A percentile compares a stretch with the other conserved stretches of the same genome.
phyloP scores from a whole-genome alignment of 1,284 basidiomycete species.

The Moniliella sp. region DNA sequence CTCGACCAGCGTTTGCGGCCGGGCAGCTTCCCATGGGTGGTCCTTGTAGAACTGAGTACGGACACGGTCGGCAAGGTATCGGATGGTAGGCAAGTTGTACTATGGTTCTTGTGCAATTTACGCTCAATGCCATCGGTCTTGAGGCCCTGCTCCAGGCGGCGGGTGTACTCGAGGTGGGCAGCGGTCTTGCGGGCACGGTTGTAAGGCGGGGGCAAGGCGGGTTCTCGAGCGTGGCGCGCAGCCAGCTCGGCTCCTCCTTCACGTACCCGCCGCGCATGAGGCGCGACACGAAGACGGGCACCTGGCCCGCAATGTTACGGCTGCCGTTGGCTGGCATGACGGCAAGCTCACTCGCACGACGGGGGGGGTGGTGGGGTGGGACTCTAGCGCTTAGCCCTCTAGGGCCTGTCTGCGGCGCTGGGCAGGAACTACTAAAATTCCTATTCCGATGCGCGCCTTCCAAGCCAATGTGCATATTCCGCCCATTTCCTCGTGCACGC shows the following conservation, averaged over 20 bases:
- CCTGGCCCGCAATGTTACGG: conserved; percentile 64
- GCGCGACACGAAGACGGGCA: conserved; percentile 66
- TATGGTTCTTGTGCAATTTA: conserved; percentile 40
- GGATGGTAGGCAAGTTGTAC: conserved; percentile 45
- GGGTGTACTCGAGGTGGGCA: conserved; percentile 3
- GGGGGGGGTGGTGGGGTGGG: too few relatives aligned
- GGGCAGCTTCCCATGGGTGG: conserved; percentile 83
- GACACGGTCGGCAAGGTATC: conserved; percentile 64
- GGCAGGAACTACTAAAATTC: too few relatives aligned
- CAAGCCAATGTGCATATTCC: too few relatives aligned
- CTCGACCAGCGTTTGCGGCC: conserved; percentile 59
- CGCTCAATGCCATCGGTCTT: conserved; percentile 38
- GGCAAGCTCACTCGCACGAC: too few relatives aligned
- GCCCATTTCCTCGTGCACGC: too few relatives aligned
- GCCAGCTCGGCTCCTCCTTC: conserved; percentile 58
- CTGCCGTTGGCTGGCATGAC: too few relatives aligned
- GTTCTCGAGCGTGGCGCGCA: conserved; percentile 59
- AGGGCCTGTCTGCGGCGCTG: too few relatives aligned
- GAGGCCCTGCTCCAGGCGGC: conserved; percentile 4
- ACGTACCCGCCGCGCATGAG: conserved; percentile 53
- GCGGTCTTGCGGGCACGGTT: conserved; percentile 39
- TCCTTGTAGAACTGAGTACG: conserved; percentile 79
- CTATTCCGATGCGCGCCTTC: too few relatives aligned
- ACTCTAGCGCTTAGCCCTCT: too few relatives aligned
- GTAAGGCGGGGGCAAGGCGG: conserved; percentile 67